phyloP scores from a whole-genome alignment of 208 protist genomes.

The Leptomonas seymouri region DNA sequence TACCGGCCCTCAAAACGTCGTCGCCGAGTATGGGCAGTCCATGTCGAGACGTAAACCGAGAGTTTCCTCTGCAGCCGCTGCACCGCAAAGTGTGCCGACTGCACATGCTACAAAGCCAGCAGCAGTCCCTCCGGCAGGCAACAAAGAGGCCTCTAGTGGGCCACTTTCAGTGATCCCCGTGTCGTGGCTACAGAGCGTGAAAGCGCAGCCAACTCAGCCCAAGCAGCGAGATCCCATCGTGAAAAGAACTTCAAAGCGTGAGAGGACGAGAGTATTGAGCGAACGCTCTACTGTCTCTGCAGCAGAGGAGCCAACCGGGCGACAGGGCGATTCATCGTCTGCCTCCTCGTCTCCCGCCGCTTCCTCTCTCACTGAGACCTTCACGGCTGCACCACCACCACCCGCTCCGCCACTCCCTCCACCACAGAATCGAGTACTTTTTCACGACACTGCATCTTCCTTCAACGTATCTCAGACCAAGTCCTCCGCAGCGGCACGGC shows the following conservation, averaged over 20 bases:
- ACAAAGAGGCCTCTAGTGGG: neutral
- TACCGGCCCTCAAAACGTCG: neutral
- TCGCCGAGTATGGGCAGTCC: constrained; percentile 3
- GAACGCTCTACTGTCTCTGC: neutral
- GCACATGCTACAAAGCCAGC: neutral
- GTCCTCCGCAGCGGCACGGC: neutral
- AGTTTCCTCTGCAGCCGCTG: neutral
- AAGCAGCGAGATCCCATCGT: neutral
- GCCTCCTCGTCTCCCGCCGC: neutral
- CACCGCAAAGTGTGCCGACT: neutral
- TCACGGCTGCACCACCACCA: neutral
- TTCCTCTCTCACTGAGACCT: neutral
- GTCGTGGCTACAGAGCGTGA: constrained; percentile 13
- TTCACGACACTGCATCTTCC: constrained; percentile 7
- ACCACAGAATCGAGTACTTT: constrained; percentile 6
- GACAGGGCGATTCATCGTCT: neutral
- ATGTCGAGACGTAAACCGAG: neutral
- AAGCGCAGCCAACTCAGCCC: neutral
- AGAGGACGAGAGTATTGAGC: neutral
- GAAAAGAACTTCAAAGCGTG: neutral
- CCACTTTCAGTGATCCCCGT: constrained; percentile 16
- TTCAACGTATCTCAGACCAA: neutral
- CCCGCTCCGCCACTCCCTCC: constrained; percentile 17
- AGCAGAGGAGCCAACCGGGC: neutral
- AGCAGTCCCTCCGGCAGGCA: neutral